These are phyloP conservation scores for Lasiosphaeria ovina DNA, from an alignment of 495 filamentous ascomycete genomes.

Conservation along the genomic window DNA sequence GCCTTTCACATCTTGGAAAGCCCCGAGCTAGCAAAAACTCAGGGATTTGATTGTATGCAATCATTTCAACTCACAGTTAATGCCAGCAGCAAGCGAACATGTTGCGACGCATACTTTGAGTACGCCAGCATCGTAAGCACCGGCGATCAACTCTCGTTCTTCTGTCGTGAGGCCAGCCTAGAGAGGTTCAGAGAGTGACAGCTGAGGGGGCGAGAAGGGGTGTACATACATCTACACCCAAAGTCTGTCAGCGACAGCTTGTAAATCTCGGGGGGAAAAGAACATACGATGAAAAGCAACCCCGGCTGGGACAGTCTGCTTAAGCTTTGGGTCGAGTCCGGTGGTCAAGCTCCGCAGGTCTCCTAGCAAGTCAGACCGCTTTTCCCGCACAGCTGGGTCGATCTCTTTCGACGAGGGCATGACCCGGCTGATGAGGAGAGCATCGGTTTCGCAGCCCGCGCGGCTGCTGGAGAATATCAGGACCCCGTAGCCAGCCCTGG, in stretches of 20 bases:
- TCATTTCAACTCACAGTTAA: constrained; percentile 55
- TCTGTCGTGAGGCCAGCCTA: constrained; percentile 77
- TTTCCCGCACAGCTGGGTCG: constrained; percentile 50
- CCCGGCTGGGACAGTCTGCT: constrained; percentile 61
- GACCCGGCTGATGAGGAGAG: constrained; percentile 60
- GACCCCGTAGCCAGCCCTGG: constrained; percentile 63
- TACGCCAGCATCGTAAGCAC: constrained; percentile 67
- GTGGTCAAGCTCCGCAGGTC: constrained; percentile 65
- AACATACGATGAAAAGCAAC: constrained; percentile 72
- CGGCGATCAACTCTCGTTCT: constrained; percentile 72
- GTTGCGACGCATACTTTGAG: constrained; percentile 77
- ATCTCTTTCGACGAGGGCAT: constrained; percentile 49
- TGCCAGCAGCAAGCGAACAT: constrained; percentile 80
- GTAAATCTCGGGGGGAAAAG: not conserved
- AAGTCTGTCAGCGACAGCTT: not conserved
- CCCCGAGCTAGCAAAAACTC: no score
- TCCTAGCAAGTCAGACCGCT: constrained; percentile 62
- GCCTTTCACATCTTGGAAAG: no score
- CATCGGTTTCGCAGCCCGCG: constrained; percentile 61
- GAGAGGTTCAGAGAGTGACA: not conserved
- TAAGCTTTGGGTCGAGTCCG: constrained; percentile 66
- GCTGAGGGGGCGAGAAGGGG: not conserved
- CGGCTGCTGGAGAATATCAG: constrained; percentile 76
- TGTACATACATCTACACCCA: constrained; percentile 17
- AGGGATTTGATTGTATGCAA: no score